These are phyloP conservation scores for Penicillium polonicum DNA, from an alignment of 2,329 filamentous ascomycete species.

Conservation along the genomic window DNA sequence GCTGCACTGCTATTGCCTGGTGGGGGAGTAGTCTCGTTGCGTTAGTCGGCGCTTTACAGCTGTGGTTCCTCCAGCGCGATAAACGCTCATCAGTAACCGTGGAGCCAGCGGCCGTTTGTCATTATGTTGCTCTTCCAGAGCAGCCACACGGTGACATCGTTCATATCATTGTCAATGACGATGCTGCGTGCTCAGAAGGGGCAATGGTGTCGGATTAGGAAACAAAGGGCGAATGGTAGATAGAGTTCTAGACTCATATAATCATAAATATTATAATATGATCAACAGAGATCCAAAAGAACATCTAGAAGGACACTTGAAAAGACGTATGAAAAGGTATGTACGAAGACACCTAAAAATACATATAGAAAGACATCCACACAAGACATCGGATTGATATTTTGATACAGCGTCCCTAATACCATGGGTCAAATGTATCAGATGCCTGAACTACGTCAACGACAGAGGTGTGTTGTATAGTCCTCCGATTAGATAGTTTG, in stretches of 20 bases:
- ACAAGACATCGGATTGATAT: too few relatives aligned
- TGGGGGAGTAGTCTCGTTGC: conserved; percentile 60
- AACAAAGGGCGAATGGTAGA: too few relatives aligned
- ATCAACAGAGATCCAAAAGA: too few relatives aligned
- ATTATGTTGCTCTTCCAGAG: conserved; percentile 18
- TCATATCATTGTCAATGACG: conserved; percentile 31
- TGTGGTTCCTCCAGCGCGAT: conserved; percentile 55
- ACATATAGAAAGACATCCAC: too few relatives aligned
- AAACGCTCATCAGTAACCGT: conserved; percentile 44
- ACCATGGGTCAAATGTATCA: not conserved
- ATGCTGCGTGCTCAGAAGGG: not conserved
- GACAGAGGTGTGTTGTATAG: not conserved
- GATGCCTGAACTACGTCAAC: not conserved
- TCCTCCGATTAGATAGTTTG: conserved; percentile 1
- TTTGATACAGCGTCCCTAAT: not conserved
- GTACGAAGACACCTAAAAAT: too few relatives aligned
- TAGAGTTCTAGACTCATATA: not conserved
- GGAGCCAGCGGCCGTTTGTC: conserved; percentile 34
- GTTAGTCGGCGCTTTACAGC: conserved; percentile 55
- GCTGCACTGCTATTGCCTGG: conserved; percentile 63
- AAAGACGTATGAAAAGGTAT: too few relatives aligned
- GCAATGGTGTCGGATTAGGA: not conserved
- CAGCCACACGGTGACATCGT: conserved; percentile 25
- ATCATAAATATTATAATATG: not conserved
- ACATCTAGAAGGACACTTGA: too few relatives aligned